Evolutionary conservation across 495 filamentous ascomycete genomes (phyloP), one percentile per base, ranked within the genome.

Genomic region (Trichoderma virens): DNA sequence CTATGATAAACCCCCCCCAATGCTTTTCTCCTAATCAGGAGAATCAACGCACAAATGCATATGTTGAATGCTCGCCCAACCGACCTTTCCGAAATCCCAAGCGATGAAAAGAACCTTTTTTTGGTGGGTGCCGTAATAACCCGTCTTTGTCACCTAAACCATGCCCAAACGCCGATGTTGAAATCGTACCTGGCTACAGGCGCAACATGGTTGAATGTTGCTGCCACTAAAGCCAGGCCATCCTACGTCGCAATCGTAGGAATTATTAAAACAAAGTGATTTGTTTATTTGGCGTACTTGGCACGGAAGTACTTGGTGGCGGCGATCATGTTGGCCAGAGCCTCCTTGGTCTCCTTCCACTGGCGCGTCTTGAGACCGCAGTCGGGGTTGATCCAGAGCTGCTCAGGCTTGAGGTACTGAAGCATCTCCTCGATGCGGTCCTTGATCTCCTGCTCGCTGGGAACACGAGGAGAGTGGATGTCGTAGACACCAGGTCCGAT

Each of bases 401-500:
- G 92, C 66, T 96, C 90, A 45, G 92, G 91, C 80, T 86, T 88
- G 77, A 97, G 89, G 85, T 89, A 93, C 78, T 88, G 78, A 63
- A 98, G 86, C 94, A 98, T 98, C 88, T 98, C 93, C 74, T 88
- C 85, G 75, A 98, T 89, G 74, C 95, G 88, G 76, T 90, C 90
- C 86, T 91, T 93, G 86, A 98, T 95, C 88, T 98, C 94, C 78
- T 93, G 81, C 86, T 96, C 87, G 76, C 83, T 85, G 69, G 94
- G 94, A 59, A 98, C 83, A 89, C 94, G 95, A 63, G 94, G 95
- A 63, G 90, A 93, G 90, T 98, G 94, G 83, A 98, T 98, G 78
- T 98, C 94, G 75, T 97, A 98, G 78, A 98, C 93, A 86, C 92
- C 94, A 65, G 94, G 94, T 59, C 94, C 94, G 70, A 98, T 98